Base-by-base conservation (phyloP, 768 basidiomycete species). In the Leccinum subgranulosum region DNA sequence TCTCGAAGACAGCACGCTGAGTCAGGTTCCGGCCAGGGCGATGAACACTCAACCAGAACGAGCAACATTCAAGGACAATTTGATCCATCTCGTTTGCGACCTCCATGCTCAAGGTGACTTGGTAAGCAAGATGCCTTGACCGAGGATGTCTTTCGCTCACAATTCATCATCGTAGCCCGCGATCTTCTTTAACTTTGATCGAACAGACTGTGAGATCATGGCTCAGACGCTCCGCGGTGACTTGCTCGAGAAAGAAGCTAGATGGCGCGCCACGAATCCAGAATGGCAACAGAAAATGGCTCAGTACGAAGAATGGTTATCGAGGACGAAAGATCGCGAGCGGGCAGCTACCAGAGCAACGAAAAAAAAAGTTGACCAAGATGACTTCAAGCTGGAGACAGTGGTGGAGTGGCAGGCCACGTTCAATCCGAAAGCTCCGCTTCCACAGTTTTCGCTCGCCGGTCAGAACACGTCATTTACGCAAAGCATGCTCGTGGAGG, bases 161-260 rank as follows among this genome's bases (percentile, higher is more conserved):
- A n/a, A 41, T 41, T 25, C 17, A 47, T 27, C 51, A 19, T 10
- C 43, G 0, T 53, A 86, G 85, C 86, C 86, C 4, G 87, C 85
- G 0, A 80, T 90, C 12, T 68, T 89, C 21, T 90, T 90, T 73
- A 80, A 76, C 53, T 87, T 89, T 62, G 84, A 87, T 60, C 79
- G 87, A 19, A 67, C 72, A 2, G 73, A 75, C 19, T 88, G 86
- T 66, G 85, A 87, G 64, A 60, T 69, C n/a, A 77, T 86, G 73
- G 83, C 77, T 0, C 36, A 64, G 21, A 56, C 58, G 12, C 67
- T 89, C 23, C 19, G 74, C 1, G 15, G 55, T 2, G 64, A 57
- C 0, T 75, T 88, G 14, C 60, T 74, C 54, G 47, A 27, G 1
- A 75, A 80, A 6, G 87, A 90, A 67, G 45, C 58, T 21, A 46